Evolutionary conservation across 805 yeast species (phyloP).

Genomic region (Candida gorgasii): DNA sequence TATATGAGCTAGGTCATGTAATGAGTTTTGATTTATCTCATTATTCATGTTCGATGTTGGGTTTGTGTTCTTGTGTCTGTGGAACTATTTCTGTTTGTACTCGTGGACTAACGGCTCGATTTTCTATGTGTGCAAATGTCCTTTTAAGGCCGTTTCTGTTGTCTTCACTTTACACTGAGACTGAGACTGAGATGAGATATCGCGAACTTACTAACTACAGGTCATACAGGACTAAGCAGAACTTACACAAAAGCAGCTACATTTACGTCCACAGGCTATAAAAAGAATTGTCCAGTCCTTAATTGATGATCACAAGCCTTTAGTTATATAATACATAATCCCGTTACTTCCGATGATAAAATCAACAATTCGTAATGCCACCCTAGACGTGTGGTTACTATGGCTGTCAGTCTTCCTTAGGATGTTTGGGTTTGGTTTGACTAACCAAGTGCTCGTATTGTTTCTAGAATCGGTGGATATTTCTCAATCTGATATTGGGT

Average conservation of each 20-base stretch:
- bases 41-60: slow-evolving; percentile 15
- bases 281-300: too few relatives aligned
- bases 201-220: neutral
- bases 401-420: slow-evolving; percentile 71
- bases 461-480: slow-evolving; percentile 58
- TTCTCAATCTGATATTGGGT: slow-evolving; percentile 61
- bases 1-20: slow-evolving; percentile 43
- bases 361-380: slow-evolving; percentile 23
- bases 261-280: too few relatives aligned
- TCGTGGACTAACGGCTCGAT: neutral
- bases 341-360: slow-evolving; percentile 17
- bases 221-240: neutral
- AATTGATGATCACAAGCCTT: too few relatives aligned
- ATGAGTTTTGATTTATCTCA: slow-evolving; percentile 27
- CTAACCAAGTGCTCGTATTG: slow-evolving; percentile 75
- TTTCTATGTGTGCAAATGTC: too few relatives aligned
- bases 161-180: neutral
- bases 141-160: too few relatives aligned
- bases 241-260: slow-evolving; percentile 7
- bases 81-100: neutral
- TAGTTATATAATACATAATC: too few relatives aligned
- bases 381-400: slow-evolving; percentile 58
- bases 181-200: neutral
- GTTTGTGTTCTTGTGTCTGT: neutral
- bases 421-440: slow-evolving; percentile 72